Evolutionary conservation across 2,329 filamentous ascomycete genomes (phyloP).

Genomic region (Cercospora zeina): DNA sequence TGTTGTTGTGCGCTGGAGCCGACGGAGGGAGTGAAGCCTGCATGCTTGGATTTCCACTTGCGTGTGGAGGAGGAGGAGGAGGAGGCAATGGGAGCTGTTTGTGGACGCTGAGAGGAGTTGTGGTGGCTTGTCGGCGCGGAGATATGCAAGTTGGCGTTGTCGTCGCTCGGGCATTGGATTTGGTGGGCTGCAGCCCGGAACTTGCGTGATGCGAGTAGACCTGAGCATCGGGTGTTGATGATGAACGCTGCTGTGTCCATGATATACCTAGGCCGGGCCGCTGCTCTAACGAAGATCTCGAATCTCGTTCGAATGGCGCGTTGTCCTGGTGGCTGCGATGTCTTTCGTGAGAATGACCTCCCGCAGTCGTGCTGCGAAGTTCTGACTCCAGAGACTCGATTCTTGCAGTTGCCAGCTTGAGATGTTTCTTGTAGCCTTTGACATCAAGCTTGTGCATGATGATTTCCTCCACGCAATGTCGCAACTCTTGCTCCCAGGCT

Average conservation of each 20-base stretch:
- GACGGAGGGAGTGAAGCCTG: background rate
- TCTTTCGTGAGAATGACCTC: slow-evolving; percentile 13
- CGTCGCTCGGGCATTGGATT: background rate
- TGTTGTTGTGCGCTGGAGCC: slow-evolving; percentile 12
- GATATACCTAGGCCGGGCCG: background rate
- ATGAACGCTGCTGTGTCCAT: background rate
- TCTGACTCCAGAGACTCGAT: slow-evolving; percentile 34
- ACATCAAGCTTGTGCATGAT: slow-evolving; percentile 53
- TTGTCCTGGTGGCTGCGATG: background rate
- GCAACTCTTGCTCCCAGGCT: slow-evolving; percentile 35
- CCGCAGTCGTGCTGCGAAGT: slow-evolving; percentile 19
- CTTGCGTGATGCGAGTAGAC: background rate
- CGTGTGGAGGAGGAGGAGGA: slow-evolving; percentile 23
- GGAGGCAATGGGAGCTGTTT: slow-evolving; percentile 35
- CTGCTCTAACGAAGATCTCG: background rate
- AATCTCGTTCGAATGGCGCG: background rate
- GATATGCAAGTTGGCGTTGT: background rate
- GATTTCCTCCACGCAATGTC: slow-evolving; percentile 47
- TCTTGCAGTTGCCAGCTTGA: slow-evolving; percentile 36
- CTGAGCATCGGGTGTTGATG: background rate
- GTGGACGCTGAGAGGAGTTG: slow-evolving; percentile 25
- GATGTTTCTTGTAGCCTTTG: slow-evolving; percentile 48
- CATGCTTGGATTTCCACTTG: slow-evolving; percentile 17
- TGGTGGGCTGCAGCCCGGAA: background rate
- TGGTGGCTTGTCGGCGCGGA: slow-evolving; percentile 4